Evolutionary conservation across 495 filamentous ascomycete genomes (phyloP).

Genomic region (Penicillium maclennaniae): DNA sequence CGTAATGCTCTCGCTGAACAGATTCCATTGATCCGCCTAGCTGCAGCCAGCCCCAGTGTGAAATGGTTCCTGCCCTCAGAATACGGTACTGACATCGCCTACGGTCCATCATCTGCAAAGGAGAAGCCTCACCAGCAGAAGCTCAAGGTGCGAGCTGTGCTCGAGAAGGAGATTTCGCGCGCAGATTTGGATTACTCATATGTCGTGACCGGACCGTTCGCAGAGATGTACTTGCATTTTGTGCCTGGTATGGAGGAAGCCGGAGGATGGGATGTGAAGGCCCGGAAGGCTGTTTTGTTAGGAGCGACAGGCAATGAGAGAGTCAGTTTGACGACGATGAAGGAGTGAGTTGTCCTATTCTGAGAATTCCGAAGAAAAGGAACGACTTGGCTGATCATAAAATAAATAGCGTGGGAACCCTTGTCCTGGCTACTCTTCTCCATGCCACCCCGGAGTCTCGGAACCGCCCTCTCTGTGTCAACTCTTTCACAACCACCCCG

Average conservation of each 20-base stretch:
- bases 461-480: constrained; percentile 59
- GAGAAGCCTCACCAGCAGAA: constrained; percentile 71
- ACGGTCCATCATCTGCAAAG: constrained; percentile 50
- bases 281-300: constrained; percentile 55
- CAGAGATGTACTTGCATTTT: constrained; percentile 58
- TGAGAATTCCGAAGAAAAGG: not conserved
- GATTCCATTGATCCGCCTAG: constrained; percentile 55
- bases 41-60: constrained; percentile 51
- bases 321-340: constrained; percentile 63
- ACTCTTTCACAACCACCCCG: constrained; percentile 65
- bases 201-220: constrained; percentile 65
- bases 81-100: constrained; percentile 72
- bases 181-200: constrained; percentile 57
- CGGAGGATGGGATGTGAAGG: constrained; percentile 53
- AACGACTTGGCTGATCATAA: not conserved
- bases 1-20: constrained; percentile 55
- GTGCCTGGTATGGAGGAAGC: constrained; percentile 25
- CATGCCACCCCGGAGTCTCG: constrained; percentile 47
- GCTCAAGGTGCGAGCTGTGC: constrained; percentile 58
- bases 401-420: constrained; percentile 54
- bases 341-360: constrained; percentile 50
- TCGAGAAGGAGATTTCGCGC: constrained; percentile 43
- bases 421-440: constrained; percentile 56
- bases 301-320: constrained; percentile 48
- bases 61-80: constrained; percentile 69